These are phyloP conservation scores for Davidsoniella eucalypti DNA, from an alignment of 2,329 filamentous ascomycete species.

Conservation along the genomic window DNA sequence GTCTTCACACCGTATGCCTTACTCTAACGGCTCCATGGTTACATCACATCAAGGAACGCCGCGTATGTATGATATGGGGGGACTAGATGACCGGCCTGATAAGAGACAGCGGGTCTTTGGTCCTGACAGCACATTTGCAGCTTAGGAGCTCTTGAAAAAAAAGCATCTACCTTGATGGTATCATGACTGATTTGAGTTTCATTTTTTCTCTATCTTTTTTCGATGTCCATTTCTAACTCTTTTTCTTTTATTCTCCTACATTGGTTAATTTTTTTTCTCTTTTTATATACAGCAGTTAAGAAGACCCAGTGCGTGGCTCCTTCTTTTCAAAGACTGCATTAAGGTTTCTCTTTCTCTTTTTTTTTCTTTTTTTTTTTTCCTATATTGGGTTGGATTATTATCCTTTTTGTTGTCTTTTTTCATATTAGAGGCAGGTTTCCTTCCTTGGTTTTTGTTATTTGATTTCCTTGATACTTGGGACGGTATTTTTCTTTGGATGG, in stretches of 20 bases:
- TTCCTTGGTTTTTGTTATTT: not conserved
- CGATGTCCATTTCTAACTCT: not conserved
- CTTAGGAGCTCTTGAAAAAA: not conserved
- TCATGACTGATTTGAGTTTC: not conserved
- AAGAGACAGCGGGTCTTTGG: constrained; percentile 11
- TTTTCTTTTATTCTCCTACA: not conserved
- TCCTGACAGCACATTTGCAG: constrained; percentile 8
- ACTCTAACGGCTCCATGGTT: not conserved
- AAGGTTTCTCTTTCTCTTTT: not conserved
- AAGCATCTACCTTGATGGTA: too few species aligned
- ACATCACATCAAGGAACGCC: not conserved
- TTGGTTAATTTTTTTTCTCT: not conserved
- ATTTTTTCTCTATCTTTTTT: not conserved
- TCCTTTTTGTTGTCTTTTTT: not conserved
- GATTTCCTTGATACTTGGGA: not conserved
- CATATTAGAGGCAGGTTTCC: not conserved
- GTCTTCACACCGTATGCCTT: constrained; percentile 8
- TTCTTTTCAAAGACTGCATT: not conserved
- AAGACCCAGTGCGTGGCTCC: not conserved
- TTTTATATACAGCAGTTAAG: too few species aligned
- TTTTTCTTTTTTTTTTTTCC: not conserved
- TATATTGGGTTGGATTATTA: too few species aligned
- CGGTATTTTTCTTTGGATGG: not conserved
- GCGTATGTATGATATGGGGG: constrained; percentile 1
- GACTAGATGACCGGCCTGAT: constrained; percentile 10